These are phyloP conservation scores for Nothophoma quercina DNA, from an alignment of 2,329 filamentous ascomycete species.

Conservation along the genomic window DNA sequence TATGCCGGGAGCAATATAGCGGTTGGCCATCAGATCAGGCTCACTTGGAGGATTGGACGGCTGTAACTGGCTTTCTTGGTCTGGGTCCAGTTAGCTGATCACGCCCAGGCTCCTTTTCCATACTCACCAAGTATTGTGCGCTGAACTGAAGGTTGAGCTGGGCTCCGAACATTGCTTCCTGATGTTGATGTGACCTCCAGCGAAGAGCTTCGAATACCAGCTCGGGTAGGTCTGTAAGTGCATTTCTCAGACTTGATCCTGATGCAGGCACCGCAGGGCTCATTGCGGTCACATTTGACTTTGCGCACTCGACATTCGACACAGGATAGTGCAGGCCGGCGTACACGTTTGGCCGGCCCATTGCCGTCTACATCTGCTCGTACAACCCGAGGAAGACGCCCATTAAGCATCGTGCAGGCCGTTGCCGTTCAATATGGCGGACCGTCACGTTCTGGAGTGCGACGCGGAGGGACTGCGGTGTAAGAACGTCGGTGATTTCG, in stretches of 20 bases:
- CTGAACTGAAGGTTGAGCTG: conserved; percentile 14
- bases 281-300: conserved; percentile 39
- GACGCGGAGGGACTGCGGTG: neutral
- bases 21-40: conserved; percentile 22
- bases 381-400: neutral
- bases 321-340: conserved; percentile 40
- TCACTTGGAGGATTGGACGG: conserved; percentile 1
- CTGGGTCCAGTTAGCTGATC: no score
- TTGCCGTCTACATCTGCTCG: conserved; percentile 11
- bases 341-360: conserved; percentile 30
- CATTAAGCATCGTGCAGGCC: neutral
- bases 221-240: conserved; percentile 29
- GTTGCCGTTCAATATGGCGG: neutral
- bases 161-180: neutral
- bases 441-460: no score
- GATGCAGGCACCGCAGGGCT: conserved; percentile 36
- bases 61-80: no score
- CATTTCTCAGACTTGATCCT: conserved; percentile 33
- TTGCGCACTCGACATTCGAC: conserved; percentile 42
- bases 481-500: neutral
- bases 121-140: no score
- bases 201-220: conserved; percentile 5
- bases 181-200: conserved; percentile 1
- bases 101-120: no score
- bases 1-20: conserved; percentile 26